A percentile compares a stretch with the other conserved stretches of the same genome.
phyloP scores from a whole-genome alignment of 306 rosid species.

The Rubus idaeus region DNA sequence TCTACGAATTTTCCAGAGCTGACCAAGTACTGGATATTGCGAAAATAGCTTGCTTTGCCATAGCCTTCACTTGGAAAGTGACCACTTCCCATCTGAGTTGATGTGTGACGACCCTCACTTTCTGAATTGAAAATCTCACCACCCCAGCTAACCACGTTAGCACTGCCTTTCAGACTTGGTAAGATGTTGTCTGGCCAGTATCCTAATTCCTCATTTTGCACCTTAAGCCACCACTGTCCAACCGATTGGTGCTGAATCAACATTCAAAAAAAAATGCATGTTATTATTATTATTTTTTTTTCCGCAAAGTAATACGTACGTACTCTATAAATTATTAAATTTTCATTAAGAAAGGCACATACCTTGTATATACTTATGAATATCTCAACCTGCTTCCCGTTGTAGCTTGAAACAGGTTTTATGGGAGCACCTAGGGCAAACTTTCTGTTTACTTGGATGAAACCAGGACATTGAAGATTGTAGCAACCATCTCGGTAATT shows the following conservation, averaged over 20 bases:
- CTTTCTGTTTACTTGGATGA: slow-evolving; percentile 18
- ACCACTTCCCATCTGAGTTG: slow-evolving; percentile 38
- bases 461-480: slow-evolving; percentile 29
- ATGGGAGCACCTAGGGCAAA: slow-evolving; percentile 9
- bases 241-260: background rate
- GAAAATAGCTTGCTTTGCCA: slow-evolving; percentile 23
- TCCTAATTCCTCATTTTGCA: slow-evolving; percentile 15
- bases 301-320: background rate
- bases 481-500: slow-evolving; percentile 23
- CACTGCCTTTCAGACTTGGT: background rate
- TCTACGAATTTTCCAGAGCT: background rate
- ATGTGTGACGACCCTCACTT: slow-evolving; percentile 9
- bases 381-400: background rate
- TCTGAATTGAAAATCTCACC: slow-evolving; percentile 22
- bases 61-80: slow-evolving; percentile 24
- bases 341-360: background rate
- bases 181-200: slow-evolving; percentile 31
- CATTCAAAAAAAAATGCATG: too few relatives aligned
- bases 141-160: background rate
- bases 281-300: too few relatives aligned
- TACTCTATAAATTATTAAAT: background rate
- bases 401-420: slow-evolving; percentile 20
- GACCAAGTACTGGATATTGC: slow-evolving; percentile 15
- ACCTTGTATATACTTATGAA: slow-evolving; percentile 21
- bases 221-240: slow-evolving; percentile 33